Evolutionary conservation across 768 basidiomycete species (phyloP).

Genomic region (Amanita exitialis): DNA sequence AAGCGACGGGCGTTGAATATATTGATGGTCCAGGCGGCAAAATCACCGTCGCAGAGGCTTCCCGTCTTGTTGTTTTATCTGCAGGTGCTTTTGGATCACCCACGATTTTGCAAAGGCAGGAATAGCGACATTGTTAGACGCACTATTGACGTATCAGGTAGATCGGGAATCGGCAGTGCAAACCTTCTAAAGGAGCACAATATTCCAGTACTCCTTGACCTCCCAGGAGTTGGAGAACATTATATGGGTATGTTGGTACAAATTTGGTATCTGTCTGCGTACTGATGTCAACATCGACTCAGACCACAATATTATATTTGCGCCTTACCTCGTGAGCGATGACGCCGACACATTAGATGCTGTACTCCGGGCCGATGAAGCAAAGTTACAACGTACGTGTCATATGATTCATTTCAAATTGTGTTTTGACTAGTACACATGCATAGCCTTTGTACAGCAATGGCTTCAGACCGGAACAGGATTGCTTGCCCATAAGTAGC

Average conservation of each 20-base stretch:
- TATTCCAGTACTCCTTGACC: not conserved
- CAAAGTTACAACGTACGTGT: conserved; percentile 28
- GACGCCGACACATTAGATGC: conserved; percentile 40
- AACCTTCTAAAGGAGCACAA: not conserved
- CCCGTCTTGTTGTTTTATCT: conserved; percentile 39
- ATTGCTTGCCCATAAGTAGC: conserved; percentile 45
- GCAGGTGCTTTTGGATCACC: conserved; percentile 49
- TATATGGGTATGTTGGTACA: conserved; percentile 28
- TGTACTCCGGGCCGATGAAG: conserved; percentile 30
- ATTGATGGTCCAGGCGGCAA: conserved; percentile 22
- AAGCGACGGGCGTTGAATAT: conserved; percentile 47
- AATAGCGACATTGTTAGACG: not conserved
- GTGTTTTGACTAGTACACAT: not conserved
- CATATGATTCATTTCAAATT: not conserved
- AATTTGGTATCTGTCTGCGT: not conserved
- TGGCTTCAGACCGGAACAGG: conserved; percentile 32
- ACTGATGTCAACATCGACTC: not conserved
- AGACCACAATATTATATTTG: conserved; percentile 33
- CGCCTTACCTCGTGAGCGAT: conserved; percentile 32
- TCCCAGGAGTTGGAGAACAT: conserved; percentile 5
- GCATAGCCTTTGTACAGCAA: conserved; percentile 13
- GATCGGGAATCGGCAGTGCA: conserved; percentile 1
- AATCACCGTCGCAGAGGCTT: conserved; percentile 23
- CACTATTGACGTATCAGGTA: not conserved
- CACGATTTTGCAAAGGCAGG: conserved; percentile 37